Conservation (phyloP, 129 eudicot genomes). For the Kitagawia praeruptora region DNA sequence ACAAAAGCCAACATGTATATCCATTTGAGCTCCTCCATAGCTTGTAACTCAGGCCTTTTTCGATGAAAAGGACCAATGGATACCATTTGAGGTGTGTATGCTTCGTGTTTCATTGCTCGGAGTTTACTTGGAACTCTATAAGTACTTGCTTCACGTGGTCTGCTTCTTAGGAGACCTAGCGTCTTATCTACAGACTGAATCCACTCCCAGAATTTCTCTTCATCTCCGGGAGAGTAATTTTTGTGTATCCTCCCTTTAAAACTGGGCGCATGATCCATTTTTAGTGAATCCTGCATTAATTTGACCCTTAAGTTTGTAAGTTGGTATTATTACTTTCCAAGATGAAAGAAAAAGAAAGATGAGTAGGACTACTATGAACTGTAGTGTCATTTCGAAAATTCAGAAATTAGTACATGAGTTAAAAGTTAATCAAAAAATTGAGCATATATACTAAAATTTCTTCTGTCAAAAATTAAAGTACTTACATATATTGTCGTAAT, state of each 20-base stretch:
- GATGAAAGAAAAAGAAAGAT: no score
- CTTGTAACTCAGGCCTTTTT: background rate
- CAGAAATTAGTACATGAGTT: no score
- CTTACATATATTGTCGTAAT: no score
- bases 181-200: background rate
- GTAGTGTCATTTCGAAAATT: no score
- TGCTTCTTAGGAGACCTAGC: background rate
- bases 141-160: background rate
- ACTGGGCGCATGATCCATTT: background rate
- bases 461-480: no score
- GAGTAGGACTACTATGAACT: no score
- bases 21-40: slow-evolving; percentile 1
- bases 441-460: no score
- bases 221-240: background rate
- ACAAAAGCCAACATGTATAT: background rate
- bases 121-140: background rate
- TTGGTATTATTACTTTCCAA: no score
- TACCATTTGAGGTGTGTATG: background rate
- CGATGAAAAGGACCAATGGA: background rate
- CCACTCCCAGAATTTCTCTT: background rate
- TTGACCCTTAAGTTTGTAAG: no score
- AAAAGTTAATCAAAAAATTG: no score
- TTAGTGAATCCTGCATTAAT: no score
- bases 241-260: background rate
- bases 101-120: background rate